These are phyloP conservation scores for Acanthamoeba royreba DNA, from an alignment of 208 protist species.

Conservation along the genomic window DNA sequence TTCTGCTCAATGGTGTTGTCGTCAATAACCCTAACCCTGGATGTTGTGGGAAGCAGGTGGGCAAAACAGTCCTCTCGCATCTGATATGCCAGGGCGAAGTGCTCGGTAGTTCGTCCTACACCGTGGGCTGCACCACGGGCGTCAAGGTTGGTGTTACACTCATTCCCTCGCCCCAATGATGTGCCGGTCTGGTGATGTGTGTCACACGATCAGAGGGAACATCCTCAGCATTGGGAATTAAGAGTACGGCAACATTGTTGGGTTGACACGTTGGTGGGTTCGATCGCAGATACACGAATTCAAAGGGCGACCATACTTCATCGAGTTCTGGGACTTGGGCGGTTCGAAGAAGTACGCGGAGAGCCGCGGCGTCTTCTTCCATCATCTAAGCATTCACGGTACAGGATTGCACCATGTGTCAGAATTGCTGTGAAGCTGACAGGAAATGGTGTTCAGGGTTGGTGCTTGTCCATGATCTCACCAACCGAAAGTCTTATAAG, in stretches of 20 bases:
- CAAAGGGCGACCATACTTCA: slow-evolving; percentile 15
- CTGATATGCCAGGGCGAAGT: background rate
- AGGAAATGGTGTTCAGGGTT: background rate
- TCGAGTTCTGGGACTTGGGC: slow-evolving; percentile 15
- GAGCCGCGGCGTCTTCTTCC: slow-evolving; percentile 21
- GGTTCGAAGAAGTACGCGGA: slow-evolving; percentile 33
- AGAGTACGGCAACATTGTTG: background rate
- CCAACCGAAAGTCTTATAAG: slow-evolving; percentile 23
- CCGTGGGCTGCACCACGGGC: background rate
- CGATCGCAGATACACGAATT: background rate
- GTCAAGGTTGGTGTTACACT: background rate
- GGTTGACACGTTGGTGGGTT: background rate
- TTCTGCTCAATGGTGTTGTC: no score
- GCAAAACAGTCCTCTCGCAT: background rate
- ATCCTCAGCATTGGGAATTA: background rate
- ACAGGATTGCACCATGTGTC: background rate
- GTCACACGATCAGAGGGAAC: no score
- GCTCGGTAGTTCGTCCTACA: background rate
- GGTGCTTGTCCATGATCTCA: background rate
- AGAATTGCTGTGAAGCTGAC: no score
- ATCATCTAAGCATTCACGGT: background rate
- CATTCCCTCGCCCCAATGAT: background rate
- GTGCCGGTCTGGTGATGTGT: no score
- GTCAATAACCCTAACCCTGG: no score
- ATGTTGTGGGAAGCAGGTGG: background rate